Percentiles rank a stretch among this genome's conserved stretches.
Conservation (phyloP, 2,329 filamentous ascomycete genomes). For the Aspergillus tamarii region DNA sequence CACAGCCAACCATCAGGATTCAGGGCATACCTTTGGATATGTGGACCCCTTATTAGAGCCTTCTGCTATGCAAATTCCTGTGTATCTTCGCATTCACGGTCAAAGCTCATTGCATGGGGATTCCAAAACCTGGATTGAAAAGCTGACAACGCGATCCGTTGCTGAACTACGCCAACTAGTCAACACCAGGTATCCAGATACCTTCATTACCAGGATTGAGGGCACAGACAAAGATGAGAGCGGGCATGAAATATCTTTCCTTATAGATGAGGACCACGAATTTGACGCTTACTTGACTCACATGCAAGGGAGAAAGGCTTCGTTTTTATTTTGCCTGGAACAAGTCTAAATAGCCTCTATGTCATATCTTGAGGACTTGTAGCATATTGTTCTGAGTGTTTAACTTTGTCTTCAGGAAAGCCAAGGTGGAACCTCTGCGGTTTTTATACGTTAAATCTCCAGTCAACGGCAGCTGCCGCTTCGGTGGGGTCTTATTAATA, state of each 20-base stretch:
- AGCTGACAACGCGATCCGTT: conserved; percentile 61
- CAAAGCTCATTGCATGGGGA: conserved; percentile 58
- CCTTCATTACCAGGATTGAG: conserved; percentile 63
- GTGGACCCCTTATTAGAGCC: conserved; percentile 41
- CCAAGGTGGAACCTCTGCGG: neutral
- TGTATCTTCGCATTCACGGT: conserved; percentile 71
- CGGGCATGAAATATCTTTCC: conserved; percentile 64
- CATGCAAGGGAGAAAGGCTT: conserved; percentile 59
- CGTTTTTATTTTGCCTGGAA: conserved; percentile 52
- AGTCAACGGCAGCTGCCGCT: neutral
- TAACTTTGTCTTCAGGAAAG: neutral
- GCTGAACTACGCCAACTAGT: conserved; percentile 66
- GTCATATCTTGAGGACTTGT: neutral
- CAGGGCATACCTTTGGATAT: conserved; percentile 36
- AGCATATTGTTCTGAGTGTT: neutral
- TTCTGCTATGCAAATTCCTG: conserved; percentile 51
- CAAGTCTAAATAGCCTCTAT: conserved; percentile 21
- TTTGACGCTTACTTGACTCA: conserved; percentile 72
- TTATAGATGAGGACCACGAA: conserved; percentile 72
- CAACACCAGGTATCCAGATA: conserved; percentile 62
- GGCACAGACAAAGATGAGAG: conserved; percentile 65
- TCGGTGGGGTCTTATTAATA: neutral
- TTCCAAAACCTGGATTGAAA: conserved; percentile 65
- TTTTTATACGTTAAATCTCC: neutral
- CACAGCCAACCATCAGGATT: conserved; percentile 38